Evolutionary conservation across 2,329 filamentous ascomycete species (phyloP), one percentile per base, ranked within the genome.

Genomic region (Fusarium palustre): DNA sequence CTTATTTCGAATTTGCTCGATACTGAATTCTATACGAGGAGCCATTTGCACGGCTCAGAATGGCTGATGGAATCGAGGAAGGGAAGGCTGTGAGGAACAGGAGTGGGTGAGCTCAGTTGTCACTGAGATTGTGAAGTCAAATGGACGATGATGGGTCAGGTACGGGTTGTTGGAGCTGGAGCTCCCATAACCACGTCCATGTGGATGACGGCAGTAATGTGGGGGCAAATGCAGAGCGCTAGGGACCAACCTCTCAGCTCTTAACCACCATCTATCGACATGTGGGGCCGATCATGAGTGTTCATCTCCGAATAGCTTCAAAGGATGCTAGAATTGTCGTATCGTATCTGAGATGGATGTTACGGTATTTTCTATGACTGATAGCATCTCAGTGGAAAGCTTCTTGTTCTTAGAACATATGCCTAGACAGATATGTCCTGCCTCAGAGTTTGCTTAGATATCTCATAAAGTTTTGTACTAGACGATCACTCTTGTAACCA

Each of bases 1-100:
- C 81, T 92, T 93, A 70, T 92, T 91, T 76, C 87, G 90, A 78
- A 96, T 89, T 76, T 93, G 89, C 74, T 92, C 88, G 64, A 90
- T 88, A 79, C 90, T 91, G 79, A 96, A 92, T 77, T 86, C 87
- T 78, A 83, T 83, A 81, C 88, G 87, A 82, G 90, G 90, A 83
- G 88, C 89, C 90, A 92, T 92, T 75, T 71, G 81, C 82, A 34
- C 56, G 55, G 50, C 84, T 84, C 84, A 82, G 82, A 83, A 73
- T 55, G 50, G 52, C 57, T 60, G 59, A 55, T 48, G 56, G 47
- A 62, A 41, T 53, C 62, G 47, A 50, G 45, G 50, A 46, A 49
- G 33, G 31, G 24, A 52, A 59, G 10, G 63, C 59, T 55, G 52
- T 43, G 36, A 64, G 24, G 9, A 16, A n/a, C 7, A 55, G 57